A percentile compares a stretch with the other conserved stretches of the same genome.
Conservation (phyloP, 148 eudicot genomes). For the Fallopia convolvulus region DNA sequence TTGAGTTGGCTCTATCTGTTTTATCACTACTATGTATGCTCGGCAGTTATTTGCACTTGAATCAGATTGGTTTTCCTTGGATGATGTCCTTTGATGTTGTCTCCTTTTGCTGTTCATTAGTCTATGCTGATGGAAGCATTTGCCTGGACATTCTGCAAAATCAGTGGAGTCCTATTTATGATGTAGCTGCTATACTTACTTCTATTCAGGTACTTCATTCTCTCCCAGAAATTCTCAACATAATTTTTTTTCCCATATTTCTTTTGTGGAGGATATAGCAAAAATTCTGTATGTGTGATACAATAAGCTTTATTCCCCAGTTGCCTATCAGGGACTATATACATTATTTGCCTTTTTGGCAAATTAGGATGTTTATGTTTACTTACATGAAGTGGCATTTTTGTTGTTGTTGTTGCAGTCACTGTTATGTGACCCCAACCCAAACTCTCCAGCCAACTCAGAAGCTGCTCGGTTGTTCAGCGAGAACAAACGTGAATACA, state of each 20-base stretch:
- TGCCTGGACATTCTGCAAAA: slow-evolving; percentile 28
- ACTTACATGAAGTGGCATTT: background rate
- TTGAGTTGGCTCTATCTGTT: background rate
- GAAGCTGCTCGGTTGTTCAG: slow-evolving; percentile 22
- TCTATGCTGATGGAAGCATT: slow-evolving; percentile 29
- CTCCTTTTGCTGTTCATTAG: background rate
- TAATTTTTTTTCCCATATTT: background rate
- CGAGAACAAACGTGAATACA: slow-evolving; percentile 21
- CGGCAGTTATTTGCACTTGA: background rate
- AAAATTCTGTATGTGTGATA: background rate
- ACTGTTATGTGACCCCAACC: slow-evolving; percentile 19
- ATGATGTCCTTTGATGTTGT: background rate
- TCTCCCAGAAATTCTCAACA: background rate
- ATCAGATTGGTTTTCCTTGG: background rate
- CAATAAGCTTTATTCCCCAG: background rate
- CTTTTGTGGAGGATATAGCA: background rate
- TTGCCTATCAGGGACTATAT: background rate
- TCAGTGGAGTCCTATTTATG: slow-evolving; percentile 63
- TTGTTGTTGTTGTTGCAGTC: slow-evolving; percentile 14
- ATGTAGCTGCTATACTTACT: slow-evolving; percentile 31
- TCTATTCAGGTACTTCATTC: slow-evolving; percentile 27
- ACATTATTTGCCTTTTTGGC: background rate
- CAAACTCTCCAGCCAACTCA: slow-evolving; percentile 22
- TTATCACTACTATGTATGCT: background rate
- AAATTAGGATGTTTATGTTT: background rate